Base-by-base conservation (phyloP, 805 yeast genomes). In the Candida maris region DNA sequence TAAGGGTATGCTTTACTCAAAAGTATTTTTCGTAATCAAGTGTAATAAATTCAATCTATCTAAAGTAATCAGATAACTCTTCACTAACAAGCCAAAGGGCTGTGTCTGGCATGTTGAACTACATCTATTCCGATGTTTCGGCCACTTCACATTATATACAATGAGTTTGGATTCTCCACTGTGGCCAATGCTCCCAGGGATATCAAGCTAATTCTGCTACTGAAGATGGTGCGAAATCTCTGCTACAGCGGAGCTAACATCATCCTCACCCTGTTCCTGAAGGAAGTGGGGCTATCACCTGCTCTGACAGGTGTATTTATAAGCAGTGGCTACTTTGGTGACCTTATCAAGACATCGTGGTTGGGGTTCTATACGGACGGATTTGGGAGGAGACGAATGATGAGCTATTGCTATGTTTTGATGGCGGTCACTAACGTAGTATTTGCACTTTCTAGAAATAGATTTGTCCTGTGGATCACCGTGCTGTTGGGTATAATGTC, bases 401-500 rank as follows among this genome's bases (percentile, higher is more conserved):
- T 75, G 52, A 42, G 62, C 5, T 42, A 59, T 7, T 69, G 77
- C 26, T 62, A 73, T 5, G 23, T 57, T 3, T 44, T 61, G 25
- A 71, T 73, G 75, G 48, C 59, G 2, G 24, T 61, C 5, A 70
- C 79, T 1, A 77, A 75, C 1, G 20, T 66, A 3, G 51, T 60
- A 0, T 70, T 75, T 43, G 59, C 56, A 3, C 34, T 58, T 14
- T 39, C 60, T 6, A 56, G 59, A 12, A 63, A 62, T 42, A 62
- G 53, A 34, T 49, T 48, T 25, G 13, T 67, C 1, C 50, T 76
- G 32, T 56, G 67, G 26, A 32, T 57, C 0, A 61, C 68, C 1
- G 65, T 75, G 2, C 53, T 70, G 12, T 28, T 70, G 8, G 81
- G 82, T 3, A 70, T 74, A n/a, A 60, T 75, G 17, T 73, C 79